Conservation (phyloP, 2,329 filamentous ascomycete species). For the Penicillium rolfsii region DNA sequence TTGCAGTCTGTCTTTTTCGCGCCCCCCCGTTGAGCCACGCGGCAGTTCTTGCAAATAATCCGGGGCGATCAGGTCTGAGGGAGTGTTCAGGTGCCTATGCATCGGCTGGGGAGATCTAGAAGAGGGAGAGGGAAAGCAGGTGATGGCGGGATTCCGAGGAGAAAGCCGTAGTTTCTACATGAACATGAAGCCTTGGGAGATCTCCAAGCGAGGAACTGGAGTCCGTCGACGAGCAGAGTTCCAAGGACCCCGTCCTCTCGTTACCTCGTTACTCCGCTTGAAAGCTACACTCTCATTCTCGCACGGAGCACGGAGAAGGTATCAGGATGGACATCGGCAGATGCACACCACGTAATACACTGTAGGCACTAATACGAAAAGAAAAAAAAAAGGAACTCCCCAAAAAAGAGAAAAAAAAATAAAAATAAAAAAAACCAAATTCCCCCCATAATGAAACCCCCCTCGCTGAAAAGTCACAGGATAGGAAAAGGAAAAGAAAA, state of each 20-base stretch:
- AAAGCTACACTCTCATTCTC: not conserved
- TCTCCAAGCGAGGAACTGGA: not conserved
- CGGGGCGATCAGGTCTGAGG: slow-evolving; percentile 9
- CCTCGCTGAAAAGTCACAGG: slow-evolving; percentile 1
- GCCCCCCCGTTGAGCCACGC: slow-evolving; percentile 17
- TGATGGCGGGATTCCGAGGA: not conserved
- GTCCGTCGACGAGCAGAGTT: not conserved
- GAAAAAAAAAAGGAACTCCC: not conserved
- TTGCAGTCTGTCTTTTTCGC: not conserved
- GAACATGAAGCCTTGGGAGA: not conserved
- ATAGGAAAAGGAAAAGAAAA: not conserved
- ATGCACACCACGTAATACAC: slow-evolving; percentile 3
- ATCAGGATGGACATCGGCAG: slow-evolving; percentile 6
- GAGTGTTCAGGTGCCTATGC: too few relatives aligned
- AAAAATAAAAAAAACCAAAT: not conserved
- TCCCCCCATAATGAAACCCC: too few relatives aligned
- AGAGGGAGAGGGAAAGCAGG: not conserved
- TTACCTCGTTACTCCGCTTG: not conserved
- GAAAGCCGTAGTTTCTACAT: too few relatives aligned
- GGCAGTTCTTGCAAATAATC: slow-evolving; percentile 17
- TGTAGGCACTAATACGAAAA: slow-evolving; percentile 1
- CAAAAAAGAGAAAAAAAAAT: not conserved
- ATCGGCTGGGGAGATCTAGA: not conserved
- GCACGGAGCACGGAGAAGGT: not conserved
- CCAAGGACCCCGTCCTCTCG: not conserved